phyloP scores from a whole-genome alignment of 2,329 filamentous ascomycete genomes.

The Hawksworthiomyces lignivorus region DNA sequence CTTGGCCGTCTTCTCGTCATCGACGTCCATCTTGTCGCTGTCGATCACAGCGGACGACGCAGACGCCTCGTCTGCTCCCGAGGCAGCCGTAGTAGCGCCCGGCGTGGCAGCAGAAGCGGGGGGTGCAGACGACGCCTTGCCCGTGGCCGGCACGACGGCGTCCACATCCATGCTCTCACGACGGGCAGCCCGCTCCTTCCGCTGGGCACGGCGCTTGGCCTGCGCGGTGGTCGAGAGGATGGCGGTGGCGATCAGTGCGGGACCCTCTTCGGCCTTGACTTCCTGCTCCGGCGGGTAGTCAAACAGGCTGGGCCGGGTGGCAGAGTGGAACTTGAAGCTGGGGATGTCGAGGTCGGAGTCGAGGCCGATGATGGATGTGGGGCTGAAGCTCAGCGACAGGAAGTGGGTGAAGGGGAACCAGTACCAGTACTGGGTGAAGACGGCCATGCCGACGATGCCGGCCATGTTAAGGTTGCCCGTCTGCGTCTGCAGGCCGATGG shows the following conservation, averaged over 20 bases:
- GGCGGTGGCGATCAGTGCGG: conserved; percentile 88
- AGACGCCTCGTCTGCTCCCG: background rate
- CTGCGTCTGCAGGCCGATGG: conserved; percentile 93
- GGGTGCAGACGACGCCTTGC: conserved; percentile 1
- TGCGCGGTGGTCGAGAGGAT: conserved; percentile 95
- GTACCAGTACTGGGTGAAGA: conserved; percentile 99
- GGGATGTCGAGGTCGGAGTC: conserved; percentile 92
- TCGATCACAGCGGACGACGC: conserved; percentile 26
- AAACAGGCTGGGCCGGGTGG: conserved; percentile 88
- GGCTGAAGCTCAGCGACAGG: conserved; percentile 90
- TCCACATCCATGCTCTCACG: conserved; percentile 96
- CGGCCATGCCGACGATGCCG: conserved; percentile 93
- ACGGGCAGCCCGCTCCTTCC: conserved; percentile 84
- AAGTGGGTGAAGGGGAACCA: conserved; percentile 99
- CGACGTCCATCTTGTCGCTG: conserved; percentile 80
- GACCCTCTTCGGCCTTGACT: conserved; percentile 87
- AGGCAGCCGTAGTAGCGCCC: conserved; percentile 28
- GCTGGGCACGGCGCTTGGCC: conserved; percentile 87
- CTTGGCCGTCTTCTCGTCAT: conserved; percentile 78
- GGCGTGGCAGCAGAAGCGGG: conserved; percentile 4
- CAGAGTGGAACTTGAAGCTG: conserved; percentile 91
- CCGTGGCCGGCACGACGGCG: conserved; percentile 38
- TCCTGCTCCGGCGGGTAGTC: conserved; percentile 97
- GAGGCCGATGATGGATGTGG: conserved; percentile 89
- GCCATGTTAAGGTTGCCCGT: conserved; percentile 98